phyloP scores from a whole-genome alignment of 208 protist genomes.

The Leishmania mexicana region DNA sequence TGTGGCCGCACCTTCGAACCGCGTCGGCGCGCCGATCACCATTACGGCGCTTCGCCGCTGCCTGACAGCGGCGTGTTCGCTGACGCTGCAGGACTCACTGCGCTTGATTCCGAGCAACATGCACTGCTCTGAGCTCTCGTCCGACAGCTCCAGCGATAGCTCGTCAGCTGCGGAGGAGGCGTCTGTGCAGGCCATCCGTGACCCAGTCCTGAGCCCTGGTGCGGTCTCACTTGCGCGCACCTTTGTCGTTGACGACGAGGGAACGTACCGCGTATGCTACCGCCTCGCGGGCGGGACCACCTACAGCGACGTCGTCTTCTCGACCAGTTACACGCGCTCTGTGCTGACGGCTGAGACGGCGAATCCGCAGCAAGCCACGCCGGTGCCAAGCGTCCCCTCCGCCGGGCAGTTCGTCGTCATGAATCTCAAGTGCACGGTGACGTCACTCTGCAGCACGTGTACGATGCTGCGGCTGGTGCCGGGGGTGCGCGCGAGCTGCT shows the following conservation, averaged over 20 bases:
- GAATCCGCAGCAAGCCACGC: constrained; percentile 47
- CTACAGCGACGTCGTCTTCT: constrained; percentile 65
- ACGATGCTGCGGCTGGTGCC: constrained; percentile 63
- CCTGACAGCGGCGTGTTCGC: constrained; percentile 35
- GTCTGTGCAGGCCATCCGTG: constrained; percentile 38
- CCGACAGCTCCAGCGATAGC: neutral
- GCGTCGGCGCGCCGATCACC: constrained; percentile 62
- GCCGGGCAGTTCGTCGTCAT: constrained; percentile 75
- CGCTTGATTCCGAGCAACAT: constrained; percentile 42
- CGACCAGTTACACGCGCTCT: constrained; percentile 29
- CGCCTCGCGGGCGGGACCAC: constrained; percentile 26
- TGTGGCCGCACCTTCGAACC: constrained; percentile 39
- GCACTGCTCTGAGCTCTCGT: constrained; percentile 46
- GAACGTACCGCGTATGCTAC: constrained; percentile 89
- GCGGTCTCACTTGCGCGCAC: constrained; percentile 42
- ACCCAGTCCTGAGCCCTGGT: constrained; percentile 29
- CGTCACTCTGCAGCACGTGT: constrained; percentile 61
- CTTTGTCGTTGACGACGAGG: constrained; percentile 63
- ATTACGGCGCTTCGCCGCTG: constrained; percentile 65
- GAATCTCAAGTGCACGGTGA: constrained; percentile 44
- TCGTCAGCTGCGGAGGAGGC: neutral
- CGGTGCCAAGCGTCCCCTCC: constrained; percentile 52
- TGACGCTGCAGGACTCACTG: constrained; percentile 54
- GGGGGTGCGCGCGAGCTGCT: constrained; percentile 70
- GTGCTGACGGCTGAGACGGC: constrained; percentile 39